Conservation (phyloP, 2,329 filamentous ascomycete species). For the Xylariaceae sp. region DNA sequence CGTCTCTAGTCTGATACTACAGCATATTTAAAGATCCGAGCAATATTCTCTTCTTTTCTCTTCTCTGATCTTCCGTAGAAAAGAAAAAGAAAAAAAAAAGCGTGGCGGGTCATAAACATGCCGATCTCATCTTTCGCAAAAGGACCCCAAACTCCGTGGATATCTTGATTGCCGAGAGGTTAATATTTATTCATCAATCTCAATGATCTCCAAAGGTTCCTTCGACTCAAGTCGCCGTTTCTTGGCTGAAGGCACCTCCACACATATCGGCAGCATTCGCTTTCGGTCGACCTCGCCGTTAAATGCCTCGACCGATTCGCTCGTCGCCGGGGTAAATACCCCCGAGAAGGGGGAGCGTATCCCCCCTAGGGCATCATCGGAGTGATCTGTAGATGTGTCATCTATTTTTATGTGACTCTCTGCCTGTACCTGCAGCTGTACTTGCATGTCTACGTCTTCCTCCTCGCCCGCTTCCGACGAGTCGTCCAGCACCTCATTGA, state of each 20-base stretch:
- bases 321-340: conserved; percentile 21
- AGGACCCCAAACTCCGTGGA: no score
- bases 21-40: no score
- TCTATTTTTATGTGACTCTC: not conserved
- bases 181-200: not conserved
- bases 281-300: conserved; percentile 18
- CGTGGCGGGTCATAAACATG: no score
- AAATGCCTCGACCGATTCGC: conserved; percentile 14
- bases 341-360: conserved; percentile 3
- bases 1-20: no score
- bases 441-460: not conserved
- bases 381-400: not conserved
- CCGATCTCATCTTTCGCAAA: no score
- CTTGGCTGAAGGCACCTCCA: conserved; percentile 17
- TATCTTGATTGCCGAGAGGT: no score
- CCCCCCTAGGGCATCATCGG: conserved; percentile 2
- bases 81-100: no score
- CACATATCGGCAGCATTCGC: conserved; percentile 10
- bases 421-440: not conserved
- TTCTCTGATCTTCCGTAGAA: no score
- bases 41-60: no score
- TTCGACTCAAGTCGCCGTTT: conserved; percentile 3
- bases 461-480: not conserved
- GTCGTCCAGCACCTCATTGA: not conserved
- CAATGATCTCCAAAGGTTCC: not conserved